Conservation (phyloP, 164 flowering plant genomes). For the Protea cynaroides region DNA sequence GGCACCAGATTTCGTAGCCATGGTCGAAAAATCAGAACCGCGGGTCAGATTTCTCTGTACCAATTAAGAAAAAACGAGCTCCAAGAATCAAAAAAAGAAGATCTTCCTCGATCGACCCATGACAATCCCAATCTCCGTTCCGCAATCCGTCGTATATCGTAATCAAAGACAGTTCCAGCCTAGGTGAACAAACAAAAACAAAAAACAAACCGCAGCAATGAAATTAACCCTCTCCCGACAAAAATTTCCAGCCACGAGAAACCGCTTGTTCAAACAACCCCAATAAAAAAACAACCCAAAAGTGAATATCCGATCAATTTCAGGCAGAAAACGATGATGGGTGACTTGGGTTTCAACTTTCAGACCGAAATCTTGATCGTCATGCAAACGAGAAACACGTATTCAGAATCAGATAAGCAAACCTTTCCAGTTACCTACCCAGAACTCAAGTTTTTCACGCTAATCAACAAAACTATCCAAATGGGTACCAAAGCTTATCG, state of each 20-base stretch:
- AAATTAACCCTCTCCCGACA: too few relatives aligned
- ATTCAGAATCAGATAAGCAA: too few relatives aligned
- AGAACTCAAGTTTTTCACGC: too few relatives aligned
- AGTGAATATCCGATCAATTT: not conserved
- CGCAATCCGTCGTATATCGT: too few relatives aligned
- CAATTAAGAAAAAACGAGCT: not conserved
- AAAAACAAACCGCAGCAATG: too few relatives aligned
- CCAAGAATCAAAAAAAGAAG: not conserved
- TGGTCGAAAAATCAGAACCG: not conserved
- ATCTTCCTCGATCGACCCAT: not conserved
- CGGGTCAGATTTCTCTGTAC: not conserved
- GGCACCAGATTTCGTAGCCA: constrained; percentile 11
- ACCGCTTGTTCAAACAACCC: not conserved
- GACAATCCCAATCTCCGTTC: not conserved
- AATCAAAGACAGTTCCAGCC: not conserved
- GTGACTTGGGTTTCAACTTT: not conserved
- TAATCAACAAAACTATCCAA: too few relatives aligned
- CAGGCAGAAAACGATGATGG: not conserved
- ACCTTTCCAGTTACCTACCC: too few relatives aligned
- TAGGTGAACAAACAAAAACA: too few relatives aligned
- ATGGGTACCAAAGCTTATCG: too few relatives aligned
- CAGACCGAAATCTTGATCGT: too few relatives aligned
- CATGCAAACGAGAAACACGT: too few relatives aligned
- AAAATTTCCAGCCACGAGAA: not conserved
- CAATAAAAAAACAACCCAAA: not conserved